phyloP scores from a whole-genome alignment of 1,284 basidiomycete species.

The Thelephora terrestris region DNA sequence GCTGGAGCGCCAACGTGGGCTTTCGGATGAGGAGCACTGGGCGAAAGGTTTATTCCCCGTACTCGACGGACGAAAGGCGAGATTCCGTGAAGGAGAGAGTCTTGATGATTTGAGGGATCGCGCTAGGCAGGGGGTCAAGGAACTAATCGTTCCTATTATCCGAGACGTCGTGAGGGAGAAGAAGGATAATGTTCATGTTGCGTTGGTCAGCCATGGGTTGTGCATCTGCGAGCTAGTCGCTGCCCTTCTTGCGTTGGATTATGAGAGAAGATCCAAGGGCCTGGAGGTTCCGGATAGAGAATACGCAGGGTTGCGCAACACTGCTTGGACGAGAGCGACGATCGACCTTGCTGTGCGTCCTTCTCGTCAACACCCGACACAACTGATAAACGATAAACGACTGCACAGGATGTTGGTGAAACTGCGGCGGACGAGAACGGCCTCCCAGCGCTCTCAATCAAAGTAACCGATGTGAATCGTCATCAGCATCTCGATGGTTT shows the following conservation, averaged over 20 bases:
- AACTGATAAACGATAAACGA: background rate
- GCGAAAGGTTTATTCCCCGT: slow-evolving; percentile 42
- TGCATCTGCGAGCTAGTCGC: slow-evolving; percentile 60
- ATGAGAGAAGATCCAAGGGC: slow-evolving; percentile 9
- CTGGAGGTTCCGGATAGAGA: slow-evolving; percentile 22
- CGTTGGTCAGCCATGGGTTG: slow-evolving; percentile 74
- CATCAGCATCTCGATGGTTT: slow-evolving; percentile 46
- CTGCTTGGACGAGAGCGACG: slow-evolving; percentile 56
- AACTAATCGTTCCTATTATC: slow-evolving; percentile 55
- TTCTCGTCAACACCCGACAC: background rate
- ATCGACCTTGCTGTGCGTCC: slow-evolving; percentile 36
- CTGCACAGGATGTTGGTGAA: background rate
- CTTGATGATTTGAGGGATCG: slow-evolving; percentile 56
- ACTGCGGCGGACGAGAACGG: slow-evolving; percentile 14
- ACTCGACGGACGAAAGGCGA: slow-evolving; percentile 36
- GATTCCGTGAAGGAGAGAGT: slow-evolving; percentile 68
- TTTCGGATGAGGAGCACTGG: slow-evolving; percentile 41
- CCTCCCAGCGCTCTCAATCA: slow-evolving; percentile 28
- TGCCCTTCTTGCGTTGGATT: slow-evolving; percentile 35
- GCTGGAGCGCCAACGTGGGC: slow-evolving; percentile 18
- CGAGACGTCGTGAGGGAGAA: slow-evolving; percentile 28
- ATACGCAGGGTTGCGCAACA: slow-evolving; percentile 53
- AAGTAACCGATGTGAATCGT: slow-evolving; percentile 43
- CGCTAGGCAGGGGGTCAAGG: slow-evolving; percentile 46
- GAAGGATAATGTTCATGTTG: slow-evolving; percentile 41